Conservation (phyloP, 2,329 filamentous ascomycete species). For the Penicillium decumbens region DNA sequence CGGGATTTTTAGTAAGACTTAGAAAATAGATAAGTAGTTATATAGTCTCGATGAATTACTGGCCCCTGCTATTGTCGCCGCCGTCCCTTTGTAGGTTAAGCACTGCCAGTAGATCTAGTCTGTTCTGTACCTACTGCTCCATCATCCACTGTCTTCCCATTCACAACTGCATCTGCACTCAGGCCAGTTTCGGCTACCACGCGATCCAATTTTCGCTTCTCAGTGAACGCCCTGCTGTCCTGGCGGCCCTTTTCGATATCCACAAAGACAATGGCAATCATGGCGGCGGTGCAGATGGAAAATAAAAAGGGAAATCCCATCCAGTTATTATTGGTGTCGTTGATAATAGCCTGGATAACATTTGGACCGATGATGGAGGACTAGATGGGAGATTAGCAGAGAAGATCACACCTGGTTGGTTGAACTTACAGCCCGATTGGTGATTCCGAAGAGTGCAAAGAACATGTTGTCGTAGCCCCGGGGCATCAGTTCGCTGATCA, state of each 20-base stretch:
- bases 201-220: conserved; percentile 31
- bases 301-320: conserved; percentile 45
- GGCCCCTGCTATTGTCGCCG: neutral
- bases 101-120: neutral
- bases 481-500: conserved; percentile 44
- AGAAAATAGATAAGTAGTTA: neutral
- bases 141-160: conserved; percentile 4
- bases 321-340: conserved; percentile 42
- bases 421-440: conserved; percentile 39
- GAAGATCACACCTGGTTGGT: neutral
- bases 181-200: conserved; percentile 26
- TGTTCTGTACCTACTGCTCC: neutral
- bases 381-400: conserved; percentile 16
- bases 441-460: conserved; percentile 44
- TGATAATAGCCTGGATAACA: conserved; percentile 44
- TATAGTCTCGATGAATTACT: neutral
- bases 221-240: conserved; percentile 37
- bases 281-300: conserved; percentile 35
- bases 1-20: neutral
- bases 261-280: conserved; percentile 39
- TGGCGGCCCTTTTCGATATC: conserved; percentile 41
- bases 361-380: conserved; percentile 45
- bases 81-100: neutral
- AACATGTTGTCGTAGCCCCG: conserved; percentile 45
- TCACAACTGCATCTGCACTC: conserved; percentile 14